Base-by-base conservation (phyloP, 78 protist species). In the Emiliania huxleyi region DNA sequence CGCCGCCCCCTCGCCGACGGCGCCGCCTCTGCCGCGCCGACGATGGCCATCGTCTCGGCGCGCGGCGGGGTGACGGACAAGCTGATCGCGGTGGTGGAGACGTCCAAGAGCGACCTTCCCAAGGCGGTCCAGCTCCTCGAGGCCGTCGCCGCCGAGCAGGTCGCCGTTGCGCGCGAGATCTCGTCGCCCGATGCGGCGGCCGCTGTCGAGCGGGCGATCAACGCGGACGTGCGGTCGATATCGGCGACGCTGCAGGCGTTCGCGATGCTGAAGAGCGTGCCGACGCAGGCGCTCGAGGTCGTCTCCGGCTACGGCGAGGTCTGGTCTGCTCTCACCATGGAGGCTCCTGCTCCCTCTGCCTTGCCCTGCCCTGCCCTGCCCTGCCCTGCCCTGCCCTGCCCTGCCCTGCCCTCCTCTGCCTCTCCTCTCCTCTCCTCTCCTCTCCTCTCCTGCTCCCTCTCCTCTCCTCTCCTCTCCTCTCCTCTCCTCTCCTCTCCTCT, bases 261-360 rank as follows among this genome's bases (percentile, higher is more conserved):
- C 37, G 18, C 75, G 37, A 1, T 93, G 69, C 21, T 52, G 87
- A 71, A 83, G 55, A 93, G 35, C 0, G 26, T 52, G 26, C 56
- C 90, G 23, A 6, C 62, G 25, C 52, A n/a, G 38, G 45, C 52
- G 40, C 18, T 92, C 42, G 87, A 92, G 90, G 40, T 73, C 33
- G 81, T 92, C 62, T 42, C 94, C 3, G 94, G 94, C 35, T 93
- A 38, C 77, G 90, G 89, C n/a, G 94, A 77, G 44, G 38, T 75
- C 73, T 89, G 94, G 89, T 77, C 88, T 26, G 94, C 75, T 29
- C 3, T 69, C 15, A 52, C 62, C 62, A 52, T 52, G 62, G 62
- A 52, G 62, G n/a, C n/a, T n/a, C n/a, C n/a, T n/a, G n/a, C n/a
- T n/a, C n/a, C n/a, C n/a, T n/a, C n/a, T n/a, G n/a, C n/a, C n/a